Conservation (phyloP, 345 rosid genomes). For the Syzygium grande region DNA sequence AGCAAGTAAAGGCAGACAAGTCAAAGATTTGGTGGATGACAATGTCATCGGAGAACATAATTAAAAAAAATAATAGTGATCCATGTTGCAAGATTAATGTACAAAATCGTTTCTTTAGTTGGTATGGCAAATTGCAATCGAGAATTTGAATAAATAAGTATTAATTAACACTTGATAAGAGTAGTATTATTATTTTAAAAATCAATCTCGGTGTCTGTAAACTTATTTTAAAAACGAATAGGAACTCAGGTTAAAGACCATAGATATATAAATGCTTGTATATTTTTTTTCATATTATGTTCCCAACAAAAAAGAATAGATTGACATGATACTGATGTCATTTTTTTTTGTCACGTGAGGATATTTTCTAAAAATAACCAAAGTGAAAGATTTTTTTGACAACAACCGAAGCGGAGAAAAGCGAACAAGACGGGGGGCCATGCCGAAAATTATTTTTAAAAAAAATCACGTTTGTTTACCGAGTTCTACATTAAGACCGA, state of each 20-base stretch:
- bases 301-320: not conserved
- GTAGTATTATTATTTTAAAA: not conserved
- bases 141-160: not conserved
- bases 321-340: not conserved
- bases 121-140: not conserved
- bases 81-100: not conserved
- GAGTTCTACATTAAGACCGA: not conserved
- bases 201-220: not conserved
- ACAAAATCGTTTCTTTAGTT: not conserved
- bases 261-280: not conserved
- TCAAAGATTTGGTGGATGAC: not conserved
- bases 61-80: not conserved
- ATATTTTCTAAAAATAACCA: not conserved
- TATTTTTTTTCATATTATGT: not conserved
- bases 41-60: not conserved
- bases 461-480: not conserved
- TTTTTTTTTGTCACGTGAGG: not conserved
- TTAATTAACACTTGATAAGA: not conserved
- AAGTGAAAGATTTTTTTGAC: not conserved
- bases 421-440: not conserved
- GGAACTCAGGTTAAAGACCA: not conserved
- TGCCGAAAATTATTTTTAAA: not conserved
- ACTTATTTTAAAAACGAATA: not conserved
- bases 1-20: not conserved
- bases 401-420: not conserved